Evolutionary conservation across 371 early-diverging fungal species (phyloP).

Genomic region (Mucor sp.): DNA sequence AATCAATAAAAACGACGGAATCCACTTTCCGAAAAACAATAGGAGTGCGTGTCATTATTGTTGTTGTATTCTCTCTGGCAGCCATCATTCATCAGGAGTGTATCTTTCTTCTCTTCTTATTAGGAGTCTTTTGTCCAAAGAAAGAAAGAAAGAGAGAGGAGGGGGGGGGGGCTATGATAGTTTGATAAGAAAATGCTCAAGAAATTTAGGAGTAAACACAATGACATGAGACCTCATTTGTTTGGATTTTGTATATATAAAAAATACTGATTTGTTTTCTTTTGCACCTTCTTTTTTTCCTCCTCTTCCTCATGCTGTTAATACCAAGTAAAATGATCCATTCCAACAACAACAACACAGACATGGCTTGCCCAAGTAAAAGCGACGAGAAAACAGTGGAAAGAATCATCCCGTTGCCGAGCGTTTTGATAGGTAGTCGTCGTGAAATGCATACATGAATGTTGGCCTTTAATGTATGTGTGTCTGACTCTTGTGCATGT

Average conservation of each 20-base stretch:
- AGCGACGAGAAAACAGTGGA: neutral
- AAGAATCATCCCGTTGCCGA: conserved; percentile 13
- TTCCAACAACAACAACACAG: neutral
- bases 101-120: neutral
- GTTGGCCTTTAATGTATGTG: neutral
- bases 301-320: neutral
- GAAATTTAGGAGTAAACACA: neutral
- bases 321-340: neutral
- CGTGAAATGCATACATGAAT: neutral
- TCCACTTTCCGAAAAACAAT: neutral
- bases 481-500: neutral
- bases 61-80: neutral
- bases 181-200: neutral
- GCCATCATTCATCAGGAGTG: neutral
- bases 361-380: neutral
- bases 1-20: neutral
- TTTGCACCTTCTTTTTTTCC: neutral
- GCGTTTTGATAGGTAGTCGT: conserved; percentile 22
- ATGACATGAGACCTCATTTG: neutral
- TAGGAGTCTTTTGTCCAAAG: neutral
- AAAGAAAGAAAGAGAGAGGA: neutral
- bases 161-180: neutral
- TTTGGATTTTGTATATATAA: neutral
- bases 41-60: neutral
- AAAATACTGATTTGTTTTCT: neutral